phyloP scores from a whole-genome alignment of 495 filamentous ascomycete genomes.

The Podospora conica region DNA sequence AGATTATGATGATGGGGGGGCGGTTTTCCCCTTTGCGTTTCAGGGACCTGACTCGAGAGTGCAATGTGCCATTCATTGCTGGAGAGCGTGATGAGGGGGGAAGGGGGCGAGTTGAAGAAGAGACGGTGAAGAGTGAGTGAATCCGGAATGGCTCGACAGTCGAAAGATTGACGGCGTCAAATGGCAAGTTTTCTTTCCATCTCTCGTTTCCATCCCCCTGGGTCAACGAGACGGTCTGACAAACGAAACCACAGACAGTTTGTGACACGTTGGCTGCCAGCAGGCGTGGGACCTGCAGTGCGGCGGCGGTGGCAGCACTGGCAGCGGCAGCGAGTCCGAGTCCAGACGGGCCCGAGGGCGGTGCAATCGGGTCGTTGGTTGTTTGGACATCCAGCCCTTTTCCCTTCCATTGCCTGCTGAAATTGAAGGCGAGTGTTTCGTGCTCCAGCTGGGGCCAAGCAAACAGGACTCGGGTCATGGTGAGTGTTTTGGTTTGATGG shows the following conservation, averaged over 20 bases:
- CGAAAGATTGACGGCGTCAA: background rate
- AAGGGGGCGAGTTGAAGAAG: background rate
- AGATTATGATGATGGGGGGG: background rate
- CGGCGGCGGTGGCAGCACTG: too few species aligned
- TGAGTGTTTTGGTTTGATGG: background rate
- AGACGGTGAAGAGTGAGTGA: background rate
- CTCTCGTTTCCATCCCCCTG: background rate
- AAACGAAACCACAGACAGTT: background rate
- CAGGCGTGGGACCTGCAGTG: background rate
- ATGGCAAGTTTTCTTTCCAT: background rate
- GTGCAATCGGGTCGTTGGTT: background rate
- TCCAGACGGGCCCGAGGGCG: background rate
- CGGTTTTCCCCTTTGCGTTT: background rate
- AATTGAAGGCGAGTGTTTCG: too few species aligned
- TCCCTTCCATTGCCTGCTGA: too few species aligned
- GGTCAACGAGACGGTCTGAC: background rate
- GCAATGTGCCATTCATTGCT: background rate
- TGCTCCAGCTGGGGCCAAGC: too few species aligned
- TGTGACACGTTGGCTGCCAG: background rate
- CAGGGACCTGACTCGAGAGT: background rate
- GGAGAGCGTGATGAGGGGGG: background rate
- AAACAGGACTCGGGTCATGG: too few species aligned
- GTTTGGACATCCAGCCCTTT: too few species aligned
- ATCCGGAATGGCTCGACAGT: background rate
- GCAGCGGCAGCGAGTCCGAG: too few species aligned